Conservation (phyloP, 805 yeast species). For the Candida chauliodis region DNA sequence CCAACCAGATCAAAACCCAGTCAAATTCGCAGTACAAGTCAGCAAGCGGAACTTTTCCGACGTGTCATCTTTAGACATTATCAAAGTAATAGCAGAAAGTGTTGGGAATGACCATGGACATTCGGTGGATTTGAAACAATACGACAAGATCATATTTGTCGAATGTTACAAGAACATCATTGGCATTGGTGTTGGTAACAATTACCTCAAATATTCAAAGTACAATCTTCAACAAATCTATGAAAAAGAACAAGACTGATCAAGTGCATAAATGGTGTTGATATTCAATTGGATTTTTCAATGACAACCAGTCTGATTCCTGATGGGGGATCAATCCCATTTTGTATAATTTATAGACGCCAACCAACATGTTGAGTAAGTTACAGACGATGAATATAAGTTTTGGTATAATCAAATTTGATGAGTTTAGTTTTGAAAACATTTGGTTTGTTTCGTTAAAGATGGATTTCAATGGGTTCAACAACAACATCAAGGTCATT, state of each 20-base stretch:
- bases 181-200: constrained; percentile 80
- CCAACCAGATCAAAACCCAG: constrained; percentile 33
- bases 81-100: constrained; percentile 62
- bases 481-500: constrained; percentile 81
- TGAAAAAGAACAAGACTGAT: constrained; percentile 32
- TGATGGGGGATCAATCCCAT: constrained; percentile 93
- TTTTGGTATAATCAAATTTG: constrained; percentile 26
- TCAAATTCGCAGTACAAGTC: constrained; percentile 76
- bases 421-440: constrained; percentile 46
- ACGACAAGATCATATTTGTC: constrained; percentile 73
- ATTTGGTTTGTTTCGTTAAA: constrained; percentile 47
- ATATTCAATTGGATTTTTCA: constrained; percentile 52
- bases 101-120: constrained; percentile 73
- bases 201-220: constrained; percentile 58
- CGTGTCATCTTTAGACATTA: constrained; percentile 68
- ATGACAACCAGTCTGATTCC: constrained; percentile 86
- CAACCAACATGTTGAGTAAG: constrained; percentile 61
- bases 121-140: constrained; percentile 73
- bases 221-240: constrained; percentile 82
- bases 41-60: constrained; percentile 74
- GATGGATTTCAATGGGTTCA: constrained; percentile 74
- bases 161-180: constrained; percentile 87
- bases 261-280: constrained; percentile 9
- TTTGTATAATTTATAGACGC: constrained; percentile 75
- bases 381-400: constrained; percentile 36